Evolutionary conservation across 306 rosid species (phyloP).

Genomic region (Albizia julibrissin): DNA sequence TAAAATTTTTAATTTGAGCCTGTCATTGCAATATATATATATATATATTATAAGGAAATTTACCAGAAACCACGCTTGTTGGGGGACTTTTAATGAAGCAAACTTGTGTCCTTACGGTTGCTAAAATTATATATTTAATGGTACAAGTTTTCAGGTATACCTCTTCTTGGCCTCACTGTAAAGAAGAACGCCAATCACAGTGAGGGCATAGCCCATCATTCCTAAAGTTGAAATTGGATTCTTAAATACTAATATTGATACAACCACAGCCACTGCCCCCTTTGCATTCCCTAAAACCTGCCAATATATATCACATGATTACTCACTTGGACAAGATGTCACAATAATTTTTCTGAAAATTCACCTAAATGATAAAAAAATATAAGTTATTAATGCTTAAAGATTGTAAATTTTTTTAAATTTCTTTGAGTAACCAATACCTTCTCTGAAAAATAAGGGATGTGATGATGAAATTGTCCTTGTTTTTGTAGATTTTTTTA

Average conservation of each 20-base stretch:
- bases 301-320: not conserved
- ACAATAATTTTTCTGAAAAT: not conserved
- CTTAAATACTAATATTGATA: conserved; percentile 52
- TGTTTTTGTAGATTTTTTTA: too few relatives aligned
- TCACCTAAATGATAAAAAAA: not conserved
- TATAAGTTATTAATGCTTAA: not conserved
- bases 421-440: not conserved
- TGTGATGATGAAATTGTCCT: not conserved
- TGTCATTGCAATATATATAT: too few relatives aligned
- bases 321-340: not conserved
- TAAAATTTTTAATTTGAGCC: too few relatives aligned
- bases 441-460: not conserved
- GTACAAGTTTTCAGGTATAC: conserved; percentile 5
- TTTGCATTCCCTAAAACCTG: conserved; percentile 61
- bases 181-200: conserved; percentile 46
- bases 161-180: conserved; percentile 55
- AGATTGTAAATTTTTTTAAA: not conserved
- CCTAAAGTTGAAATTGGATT: conserved; percentile 50
- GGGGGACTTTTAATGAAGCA: too few relatives aligned
- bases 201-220: conserved; percentile 51
- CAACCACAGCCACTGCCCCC: conserved; percentile 59
- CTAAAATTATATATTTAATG: too few relatives aligned
- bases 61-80: too few relatives aligned
- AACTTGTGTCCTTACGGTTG: too few relatives aligned
- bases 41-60: too few relatives aligned